Evolutionary conservation across 108 stramenopile species (phyloP).

Genomic region (Skeletonema grethae): DNA sequence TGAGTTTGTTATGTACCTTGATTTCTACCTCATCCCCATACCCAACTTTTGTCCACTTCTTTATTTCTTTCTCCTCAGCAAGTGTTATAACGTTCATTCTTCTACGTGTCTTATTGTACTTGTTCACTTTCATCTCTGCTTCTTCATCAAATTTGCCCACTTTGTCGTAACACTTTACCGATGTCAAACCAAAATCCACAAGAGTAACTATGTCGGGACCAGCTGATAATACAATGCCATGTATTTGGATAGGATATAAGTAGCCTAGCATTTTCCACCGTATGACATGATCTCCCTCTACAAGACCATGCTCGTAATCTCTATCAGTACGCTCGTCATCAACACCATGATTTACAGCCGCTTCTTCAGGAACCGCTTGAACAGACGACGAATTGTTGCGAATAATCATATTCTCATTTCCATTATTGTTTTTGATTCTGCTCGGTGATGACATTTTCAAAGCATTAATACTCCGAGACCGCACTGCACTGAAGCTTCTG

Average conservation of each 20-base stretch:
- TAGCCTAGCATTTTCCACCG: slow-evolving; percentile 52
- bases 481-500: not conserved
- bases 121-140: slow-evolving; percentile 13
- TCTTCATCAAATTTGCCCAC: slow-evolving; percentile 21
- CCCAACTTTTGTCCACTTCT: slow-evolving; percentile 50
- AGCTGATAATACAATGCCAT: slow-evolving; percentile 59
- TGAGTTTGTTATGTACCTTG: slow-evolving; percentile 21
- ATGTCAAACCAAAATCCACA: slow-evolving; percentile 62
- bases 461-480: not conserved
- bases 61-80: slow-evolving; percentile 55
- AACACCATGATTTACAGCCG: not conserved
- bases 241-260: slow-evolving; percentile 60
- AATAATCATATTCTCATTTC: not conserved
- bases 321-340: not conserved
- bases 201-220: slow-evolving; percentile 53
- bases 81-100: slow-evolving; percentile 55
- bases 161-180: slow-evolving; percentile 32
- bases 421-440: not conserved
- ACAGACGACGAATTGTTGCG: slow-evolving; percentile 7
- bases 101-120: slow-evolving; percentile 29
- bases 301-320: slow-evolving; percentile 29
- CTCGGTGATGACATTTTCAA: not conserved
- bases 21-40: slow-evolving; percentile 46
- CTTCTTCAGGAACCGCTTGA: slow-evolving; percentile 4
- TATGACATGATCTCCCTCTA: slow-evolving; percentile 54